Evolutionary conservation across 495 filamentous ascomycete genomes (phyloP), one percentile per base, ranked within the genome.

Genomic region (Darksidea phi): DNA sequence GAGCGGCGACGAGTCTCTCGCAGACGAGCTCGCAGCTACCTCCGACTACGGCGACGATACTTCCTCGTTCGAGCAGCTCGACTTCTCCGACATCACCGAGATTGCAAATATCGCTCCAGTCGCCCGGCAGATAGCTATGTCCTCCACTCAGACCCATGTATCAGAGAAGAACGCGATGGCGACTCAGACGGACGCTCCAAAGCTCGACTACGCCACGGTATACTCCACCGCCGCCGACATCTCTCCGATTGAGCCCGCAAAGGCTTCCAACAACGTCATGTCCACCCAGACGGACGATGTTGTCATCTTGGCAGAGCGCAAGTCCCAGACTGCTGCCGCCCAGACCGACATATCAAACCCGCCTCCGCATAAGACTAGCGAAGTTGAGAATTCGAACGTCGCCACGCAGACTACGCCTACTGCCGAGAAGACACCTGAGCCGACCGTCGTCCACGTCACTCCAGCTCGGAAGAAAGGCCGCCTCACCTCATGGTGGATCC

Each of bases 81-180:
- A 15, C 10, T n/a, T 46, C 54, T 57, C 54, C 15, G 38, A 2
- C 38, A 48, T 57, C 28, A 57, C 38, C 41, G 24, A 8, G 2
- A 20, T 57, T 41, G 12, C 10, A 20, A 18, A 49, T 15, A 57
- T 20, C 34, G 42, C 38, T 2, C 54, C 54, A 1, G 18, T 34
- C 10, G 54, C 18, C 5, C 38, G 38, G 10, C 2, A 15, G 13
- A 18, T 10, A 25, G 54, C 23, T 18, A 10, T 41, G 1, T n/a
- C 54, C 4, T 17, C 42, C 24, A 55, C 52, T 10, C 7, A n/a
- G 15, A 45, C 24, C 26, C n/a, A n/a, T n/a, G n/a, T n/a, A n/a
- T n/a, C n/a, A n/a, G n/a, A n/a, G n/a, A n/a, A n/a, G n/a, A n/a
- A n/a, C n/a, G n/a, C n/a, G n/a, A n/a, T n/a, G n/a, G n/a, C n/a